phyloP scores from a whole-genome alignment of 345 rosid genomes.

The Gynandropsis gynandra region DNA sequence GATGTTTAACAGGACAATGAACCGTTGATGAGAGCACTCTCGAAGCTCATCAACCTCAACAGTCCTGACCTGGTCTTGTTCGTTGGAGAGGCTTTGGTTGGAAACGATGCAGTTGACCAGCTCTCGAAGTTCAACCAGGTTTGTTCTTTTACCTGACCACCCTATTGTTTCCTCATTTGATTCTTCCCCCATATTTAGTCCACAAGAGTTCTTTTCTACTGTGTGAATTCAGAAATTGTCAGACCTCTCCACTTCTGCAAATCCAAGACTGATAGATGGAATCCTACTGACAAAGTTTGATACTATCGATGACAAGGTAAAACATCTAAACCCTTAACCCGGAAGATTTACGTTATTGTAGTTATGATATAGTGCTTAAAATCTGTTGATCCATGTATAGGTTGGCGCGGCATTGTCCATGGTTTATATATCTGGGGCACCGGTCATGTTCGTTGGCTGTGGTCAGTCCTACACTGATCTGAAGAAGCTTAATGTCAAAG shows the following conservation, averaged over 20 bases:
- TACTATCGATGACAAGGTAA: slow-evolving; percentile 96
- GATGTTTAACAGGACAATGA: slow-evolving; percentile 64
- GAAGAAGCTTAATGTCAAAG: slow-evolving; percentile 82
- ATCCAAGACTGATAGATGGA: slow-evolving; percentile 79
- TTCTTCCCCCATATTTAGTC: slow-evolving; percentile 47
- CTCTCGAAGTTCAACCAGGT: slow-evolving; percentile 96
- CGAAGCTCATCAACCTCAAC: slow-evolving; percentile 82
- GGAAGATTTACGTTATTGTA: neutral
- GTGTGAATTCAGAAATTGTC: slow-evolving; percentile 84
- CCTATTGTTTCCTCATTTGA: neutral
- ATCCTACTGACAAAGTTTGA: slow-evolving; percentile 93
- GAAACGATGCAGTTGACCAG: slow-evolving; percentile 97
- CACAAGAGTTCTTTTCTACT: slow-evolving; percentile 59
- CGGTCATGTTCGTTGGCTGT: slow-evolving; percentile 97
- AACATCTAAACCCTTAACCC: slow-evolving; percentile 37
- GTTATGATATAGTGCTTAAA: neutral
- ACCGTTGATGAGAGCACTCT: slow-evolving; percentile 96
- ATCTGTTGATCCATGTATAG: slow-evolving; percentile 30
- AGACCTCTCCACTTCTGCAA: slow-evolving; percentile 71
- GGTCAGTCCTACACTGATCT: slow-evolving; percentile 95
- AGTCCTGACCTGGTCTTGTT: slow-evolving; percentile 88
- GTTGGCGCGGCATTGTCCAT: slow-evolving; percentile 97
- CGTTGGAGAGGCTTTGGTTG: slow-evolving; percentile 98
- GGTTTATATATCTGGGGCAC: slow-evolving; percentile 95
- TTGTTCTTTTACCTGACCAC: slow-evolving; percentile 4